Evolutionary conservation across 2,329 filamentous ascomycete species (phyloP), one percentile per base, ranked within the genome.

Genomic region (Ophiocordyceps australis): DNA sequence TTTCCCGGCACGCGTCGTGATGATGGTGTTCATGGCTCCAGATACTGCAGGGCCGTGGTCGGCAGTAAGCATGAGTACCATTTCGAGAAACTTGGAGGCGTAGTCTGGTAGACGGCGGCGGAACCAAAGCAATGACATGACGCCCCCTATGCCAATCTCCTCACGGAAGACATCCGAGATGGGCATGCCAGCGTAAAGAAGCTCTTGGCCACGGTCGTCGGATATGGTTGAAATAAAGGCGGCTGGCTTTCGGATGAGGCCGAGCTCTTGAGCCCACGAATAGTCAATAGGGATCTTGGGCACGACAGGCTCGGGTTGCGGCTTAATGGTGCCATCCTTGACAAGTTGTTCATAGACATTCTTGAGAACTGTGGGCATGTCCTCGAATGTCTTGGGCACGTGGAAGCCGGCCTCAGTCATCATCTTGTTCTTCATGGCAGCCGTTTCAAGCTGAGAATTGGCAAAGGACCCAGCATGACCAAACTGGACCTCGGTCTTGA

Each of bases 11-110:
- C 89, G 81, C 32, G 89, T 98, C 35, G 89, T 98, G 54, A 98
- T 95, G 55, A 98, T 98, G 53, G 89, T 98, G 76, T 98, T 98
- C 89, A 98, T 98, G 55, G 89, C 89, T 70, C 89, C 89, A 43
- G 89, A 98, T 43, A 98, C 89, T 43, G 89, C 89, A 28, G 89
- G 89, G 59, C 89, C 89, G 74, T 98, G 89, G 51, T 98, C 89
- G 44, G 89, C 89, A 49, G 89, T 98, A 49, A 98, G 74, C 89
- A 98, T 98, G 55, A 98, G 86, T 39, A 98, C 89, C 89, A 98
- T 98, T 69, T 98, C 89, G 42, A 98, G 63, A 70, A 98, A 98
- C 63, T 92, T 92, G 69, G 82, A 91, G 47, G 89, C 89, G 54
- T 94, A 95, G 49, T 77, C 65, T 36, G 89, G 89, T 35, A 98